Evolutionary conservation across 2,329 filamentous ascomycete species (phyloP).

Genomic region (Chaetomium sp.): DNA sequence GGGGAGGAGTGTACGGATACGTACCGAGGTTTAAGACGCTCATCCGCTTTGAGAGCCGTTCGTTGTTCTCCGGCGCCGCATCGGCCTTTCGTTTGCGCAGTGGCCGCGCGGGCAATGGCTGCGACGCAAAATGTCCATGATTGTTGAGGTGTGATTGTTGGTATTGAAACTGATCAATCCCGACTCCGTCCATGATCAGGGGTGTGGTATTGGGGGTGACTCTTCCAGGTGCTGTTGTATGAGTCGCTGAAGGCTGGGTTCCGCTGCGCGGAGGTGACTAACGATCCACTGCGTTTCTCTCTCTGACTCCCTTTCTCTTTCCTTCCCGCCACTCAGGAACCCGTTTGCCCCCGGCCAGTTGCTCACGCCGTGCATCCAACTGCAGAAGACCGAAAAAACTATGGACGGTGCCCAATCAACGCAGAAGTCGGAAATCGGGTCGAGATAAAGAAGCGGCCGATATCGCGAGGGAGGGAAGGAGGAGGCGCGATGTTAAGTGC

Average conservation of each 20-base stretch:
- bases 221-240: too few species aligned
- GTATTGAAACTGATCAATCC: slow-evolving; percentile 16
- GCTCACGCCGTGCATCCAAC: slow-evolving; percentile 11
- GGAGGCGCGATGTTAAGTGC: slow-evolving; percentile 7
- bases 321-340: slow-evolving; percentile 7
- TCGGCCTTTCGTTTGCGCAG: slow-evolving; percentile 56
- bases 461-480: slow-evolving; percentile 13
- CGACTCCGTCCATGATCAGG: slow-evolving; percentile 19
- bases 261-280: not conserved
- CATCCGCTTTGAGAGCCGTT: slow-evolving; percentile 78
- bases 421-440: slow-evolving; percentile 6
- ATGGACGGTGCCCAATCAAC: slow-evolving; percentile 14
- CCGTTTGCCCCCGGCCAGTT: slow-evolving; percentile 1
- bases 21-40: slow-evolving; percentile 76
- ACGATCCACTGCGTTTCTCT: slow-evolving; percentile 9
- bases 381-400: slow-evolving; percentile 9
- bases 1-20: not conserved
- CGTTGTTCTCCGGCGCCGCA: slow-evolving; percentile 45
- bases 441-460: slow-evolving; percentile 17
- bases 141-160: slow-evolving; percentile 13
- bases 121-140: slow-evolving; percentile 12
- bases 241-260: too few species aligned
- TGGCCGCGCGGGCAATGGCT: slow-evolving; percentile 5
- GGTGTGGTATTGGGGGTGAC: not conserved
- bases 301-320: not conserved